A percentile compares a stretch with the other conserved stretches of the same genome.
These are phyloP conservation scores for Neurospora sp. DNA, from an alignment of 495 filamentous ascomycete species.

Conservation along the genomic window DNA sequence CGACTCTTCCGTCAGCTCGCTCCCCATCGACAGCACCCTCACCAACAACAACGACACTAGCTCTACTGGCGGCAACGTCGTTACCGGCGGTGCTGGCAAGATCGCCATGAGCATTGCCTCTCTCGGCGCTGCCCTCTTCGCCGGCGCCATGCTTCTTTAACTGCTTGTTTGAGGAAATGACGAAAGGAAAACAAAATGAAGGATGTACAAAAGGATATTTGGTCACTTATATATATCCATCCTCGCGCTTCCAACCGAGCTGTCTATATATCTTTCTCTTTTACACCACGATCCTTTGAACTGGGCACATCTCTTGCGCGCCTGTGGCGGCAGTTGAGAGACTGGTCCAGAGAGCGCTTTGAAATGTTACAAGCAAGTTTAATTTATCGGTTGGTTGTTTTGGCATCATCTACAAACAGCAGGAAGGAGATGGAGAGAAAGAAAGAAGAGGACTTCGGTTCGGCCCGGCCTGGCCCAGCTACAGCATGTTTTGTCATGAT, in stretches of 20 bases:
- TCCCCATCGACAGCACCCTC: conserved; percentile 1
- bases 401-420: neutral
- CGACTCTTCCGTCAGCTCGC: conserved; percentile 7
- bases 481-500: neutral
- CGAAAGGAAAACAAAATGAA: neutral
- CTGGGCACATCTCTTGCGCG: neutral
- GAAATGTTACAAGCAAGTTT: neutral
- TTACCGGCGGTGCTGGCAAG: conserved; percentile 16
- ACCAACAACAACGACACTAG: neutral
- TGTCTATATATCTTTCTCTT: neutral
- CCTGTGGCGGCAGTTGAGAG: neutral
- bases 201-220: neutral
- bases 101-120: conserved; percentile 11
- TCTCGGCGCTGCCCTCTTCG: conserved; percentile 16
- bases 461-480: neutral
- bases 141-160: conserved; percentile 21
- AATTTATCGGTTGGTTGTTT: neutral
- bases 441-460: neutral
- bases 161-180: neutral
- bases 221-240: neutral
- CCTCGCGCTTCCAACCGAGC: conserved; percentile 1
- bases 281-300: neutral
- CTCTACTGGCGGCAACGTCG: neutral
- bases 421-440: neutral
- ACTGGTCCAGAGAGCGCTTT: neutral